Evolutionary conservation across 495 filamentous ascomycete species (phyloP), one percentile per base, ranked within the genome.

Genomic region (Daldinia loculata): DNA sequence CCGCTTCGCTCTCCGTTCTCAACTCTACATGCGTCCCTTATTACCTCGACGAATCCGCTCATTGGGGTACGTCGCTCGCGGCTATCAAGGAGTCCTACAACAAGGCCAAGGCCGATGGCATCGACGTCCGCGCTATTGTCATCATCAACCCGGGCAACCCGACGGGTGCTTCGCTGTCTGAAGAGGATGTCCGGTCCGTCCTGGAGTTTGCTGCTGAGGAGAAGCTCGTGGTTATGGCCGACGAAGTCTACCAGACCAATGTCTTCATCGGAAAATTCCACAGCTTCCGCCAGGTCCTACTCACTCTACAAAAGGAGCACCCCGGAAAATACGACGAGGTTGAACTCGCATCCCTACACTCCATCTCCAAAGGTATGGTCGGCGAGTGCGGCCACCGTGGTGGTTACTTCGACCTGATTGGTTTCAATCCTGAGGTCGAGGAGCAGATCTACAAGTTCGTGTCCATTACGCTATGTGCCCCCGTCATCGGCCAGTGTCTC

Each of bases 171-270:
- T 93, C 90, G 63, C 86, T 99, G 26, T 81, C 88, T 43, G 82
- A 90, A 52, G 86, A 89, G 14, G 94, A 97, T 74, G 91, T 99
- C 78, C 87, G 88, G 73, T 82, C 86, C 64, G 92, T 98, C 3
- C 85, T 98, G 55, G 85, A 93, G 24, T 89, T 98, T 56, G 95
- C 96, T 29, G 90, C 91, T 9, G 84, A 94, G 78, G 88, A 98
- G 83, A 89, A 90, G 61, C 86, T 99, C 15, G 94, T 98, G 14
- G 83, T 98, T 43, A 83, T 99, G 43, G 95, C 96, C 62, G 95
- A 99, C 74, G 95, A 99, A 81, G 95, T 99, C 7, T 99, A 99
- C 87, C 95, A 99, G 82, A 98, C 96, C 76, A 99, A 99, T 79
- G 91, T 99, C 72, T 99, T 98, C 82, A 77, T 89, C 51, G 96